Percentiles rank a stretch among this genome's conserved stretches.
phyloP scores from a whole-genome alignment of 2,329 filamentous ascomycete genomes.

The Xenoacremonium recifei region DNA sequence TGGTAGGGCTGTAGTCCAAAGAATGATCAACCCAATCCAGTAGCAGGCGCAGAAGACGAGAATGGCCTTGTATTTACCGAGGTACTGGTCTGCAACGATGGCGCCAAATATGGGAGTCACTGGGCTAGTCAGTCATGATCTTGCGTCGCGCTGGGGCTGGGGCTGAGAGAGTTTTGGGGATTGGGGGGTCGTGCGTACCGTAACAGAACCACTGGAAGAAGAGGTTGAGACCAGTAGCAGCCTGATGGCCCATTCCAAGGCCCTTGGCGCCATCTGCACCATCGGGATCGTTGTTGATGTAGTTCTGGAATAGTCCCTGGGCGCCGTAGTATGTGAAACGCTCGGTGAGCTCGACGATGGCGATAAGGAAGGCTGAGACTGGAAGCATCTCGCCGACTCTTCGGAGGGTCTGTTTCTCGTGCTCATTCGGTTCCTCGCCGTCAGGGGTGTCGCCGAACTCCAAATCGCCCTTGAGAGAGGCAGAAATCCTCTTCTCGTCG shows the following conservation, averaged over 20 bases:
- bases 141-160: no score
- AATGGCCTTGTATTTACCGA: slow-evolving; percentile 63
- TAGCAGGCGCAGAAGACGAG: slow-evolving; percentile 57
- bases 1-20: slow-evolving; percentile 50
- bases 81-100: slow-evolving; percentile 56
- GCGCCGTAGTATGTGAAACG: slow-evolving; percentile 59
- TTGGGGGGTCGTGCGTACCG: slow-evolving; percentile 21
- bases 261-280: slow-evolving; percentile 45
- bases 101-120: slow-evolving; percentile 48
- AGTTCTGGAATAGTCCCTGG: slow-evolving; percentile 56
- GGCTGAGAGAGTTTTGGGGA: no score
- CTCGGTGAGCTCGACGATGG: slow-evolving; percentile 54
- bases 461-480: slow-evolving; percentile 12
- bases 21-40: slow-evolving; percentile 53
- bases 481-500: slow-evolving; percentile 20
- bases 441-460: slow-evolving; percentile 37
- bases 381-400: slow-evolving; percentile 56
- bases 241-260: slow-evolving; percentile 53
- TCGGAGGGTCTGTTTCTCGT: slow-evolving; percentile 49
- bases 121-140: slow-evolving; percentile 7
- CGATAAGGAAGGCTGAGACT: slow-evolving; percentile 54
- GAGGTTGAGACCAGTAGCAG: slow-evolving; percentile 53
- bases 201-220: slow-evolving; percentile 55
- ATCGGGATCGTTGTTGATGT: slow-evolving; percentile 38
- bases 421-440: slow-evolving; percentile 51